These are phyloP conservation scores for Chrysanthemum lavandulifolium DNA, from an alignment of 129 eudicot species.

Conservation along the genomic window DNA sequence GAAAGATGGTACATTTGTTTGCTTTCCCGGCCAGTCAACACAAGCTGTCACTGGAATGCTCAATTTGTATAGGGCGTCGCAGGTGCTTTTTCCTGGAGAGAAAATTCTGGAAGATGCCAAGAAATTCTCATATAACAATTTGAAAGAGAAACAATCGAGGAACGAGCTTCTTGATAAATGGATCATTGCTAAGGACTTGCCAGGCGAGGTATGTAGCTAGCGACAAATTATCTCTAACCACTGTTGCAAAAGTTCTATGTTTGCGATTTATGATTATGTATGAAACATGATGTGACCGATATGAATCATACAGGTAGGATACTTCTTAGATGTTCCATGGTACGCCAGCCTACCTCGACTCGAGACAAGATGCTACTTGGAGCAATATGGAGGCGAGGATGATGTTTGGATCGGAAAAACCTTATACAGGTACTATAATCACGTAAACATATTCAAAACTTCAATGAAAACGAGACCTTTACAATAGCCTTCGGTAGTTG, in stretches of 20 bases:
- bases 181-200: constrained; percentile 87
- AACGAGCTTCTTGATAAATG: constrained; percentile 89
- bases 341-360: constrained; percentile 82
- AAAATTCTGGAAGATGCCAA: constrained; percentile 63
- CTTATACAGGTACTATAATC: constrained; percentile 65
- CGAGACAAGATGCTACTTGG: constrained; percentile 75
- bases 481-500: no score
- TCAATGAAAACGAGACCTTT: no score
- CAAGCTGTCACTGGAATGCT: constrained; percentile 97
- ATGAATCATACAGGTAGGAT: constrained; percentile 58
- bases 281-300: background rate
- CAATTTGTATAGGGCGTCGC: constrained; percentile 78
- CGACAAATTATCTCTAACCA: background rate
- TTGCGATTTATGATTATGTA: background rate
- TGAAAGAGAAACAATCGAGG: constrained; percentile 56
- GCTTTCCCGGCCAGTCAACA: constrained; percentile 78
- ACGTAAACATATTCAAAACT: background rate
- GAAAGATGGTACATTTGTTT: constrained; percentile 69
- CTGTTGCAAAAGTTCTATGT: background rate
- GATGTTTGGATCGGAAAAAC: constrained; percentile 99
- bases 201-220: constrained; percentile 69
- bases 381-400: constrained; percentile 87
- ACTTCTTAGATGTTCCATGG: constrained; percentile 84
- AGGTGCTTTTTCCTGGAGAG: constrained; percentile 68
- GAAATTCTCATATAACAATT: constrained; percentile 46